Percentiles rank a stretch among this genome's conserved stretches.
These are phyloP conservation scores for Byssoonygena ceratinophila DNA, from an alignment of 2,329 filamentous ascomycete species.

Conservation along the genomic window DNA sequence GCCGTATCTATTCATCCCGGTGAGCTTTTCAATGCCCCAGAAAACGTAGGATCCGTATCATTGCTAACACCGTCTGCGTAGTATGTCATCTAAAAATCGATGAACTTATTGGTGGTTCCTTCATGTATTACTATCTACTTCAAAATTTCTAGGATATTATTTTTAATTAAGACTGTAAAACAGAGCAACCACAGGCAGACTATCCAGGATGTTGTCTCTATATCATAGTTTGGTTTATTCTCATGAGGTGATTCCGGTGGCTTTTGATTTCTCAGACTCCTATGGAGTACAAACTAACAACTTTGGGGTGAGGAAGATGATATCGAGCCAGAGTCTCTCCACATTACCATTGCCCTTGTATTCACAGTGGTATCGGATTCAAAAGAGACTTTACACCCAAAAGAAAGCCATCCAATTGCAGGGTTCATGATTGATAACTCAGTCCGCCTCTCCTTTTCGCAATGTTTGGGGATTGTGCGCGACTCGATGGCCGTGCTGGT, in stretches of 20 bases:
- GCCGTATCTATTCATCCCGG: conserved; percentile 75
- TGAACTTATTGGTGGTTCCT: neutral
- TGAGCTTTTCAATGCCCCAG: conserved; percentile 26
- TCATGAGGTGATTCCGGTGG: no score
- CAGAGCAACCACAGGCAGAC: neutral
- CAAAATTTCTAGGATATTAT: neutral
- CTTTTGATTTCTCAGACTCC: no score
- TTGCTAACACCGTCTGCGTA: neutral
- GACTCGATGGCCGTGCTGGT: conserved; percentile 9
- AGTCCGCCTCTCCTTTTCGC: neutral
- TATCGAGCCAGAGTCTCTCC: no score
- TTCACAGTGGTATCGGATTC: no score
- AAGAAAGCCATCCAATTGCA: no score
- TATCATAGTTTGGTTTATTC: neutral
- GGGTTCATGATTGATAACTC: no score
- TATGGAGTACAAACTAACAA: no score
- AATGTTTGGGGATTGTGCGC: conserved; percentile 10
- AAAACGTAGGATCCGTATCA: neutral
- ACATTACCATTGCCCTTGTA: no score
- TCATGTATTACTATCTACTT: neutral
- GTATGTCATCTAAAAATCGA: conserved; percentile 15
- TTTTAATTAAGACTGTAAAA: neutral
- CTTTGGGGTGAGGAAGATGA: no score
- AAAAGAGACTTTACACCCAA: no score
- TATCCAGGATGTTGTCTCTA: neutral